Conservation (phyloP, 2,329 filamentous ascomycete species). For the Incumbomyces delicatus region DNA sequence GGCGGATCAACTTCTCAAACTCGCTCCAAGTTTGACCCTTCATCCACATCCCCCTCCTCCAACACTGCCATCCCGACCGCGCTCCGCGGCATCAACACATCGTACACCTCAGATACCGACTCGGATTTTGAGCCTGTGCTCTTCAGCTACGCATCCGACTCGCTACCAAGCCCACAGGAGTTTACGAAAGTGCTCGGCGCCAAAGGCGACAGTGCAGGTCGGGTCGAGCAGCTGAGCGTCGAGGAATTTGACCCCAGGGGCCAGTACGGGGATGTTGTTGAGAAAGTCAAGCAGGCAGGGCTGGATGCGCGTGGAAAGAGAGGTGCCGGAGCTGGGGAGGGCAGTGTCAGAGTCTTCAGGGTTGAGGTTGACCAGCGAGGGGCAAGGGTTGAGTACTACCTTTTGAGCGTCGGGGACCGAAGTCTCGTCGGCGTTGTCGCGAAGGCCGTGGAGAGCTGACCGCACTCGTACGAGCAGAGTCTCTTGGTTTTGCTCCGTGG, state of each 20-base stretch:
- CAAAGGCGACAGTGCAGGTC: slow-evolving; percentile 29
- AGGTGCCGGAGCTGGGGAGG: slow-evolving; percentile 10
- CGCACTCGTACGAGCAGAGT: no score
- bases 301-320: neutral
- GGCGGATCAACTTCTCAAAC: slow-evolving; percentile 14
- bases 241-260: slow-evolving; percentile 64
- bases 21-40: slow-evolving; percentile 13
- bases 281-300: slow-evolving; percentile 30
- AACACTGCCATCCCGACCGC: slow-evolving; percentile 25
- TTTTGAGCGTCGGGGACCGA: slow-evolving; percentile 56
- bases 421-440: slow-evolving; percentile 70
- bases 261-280: slow-evolving; percentile 58
- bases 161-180: slow-evolving; percentile 42
- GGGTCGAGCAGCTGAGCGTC: slow-evolving; percentile 57
- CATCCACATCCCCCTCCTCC: neutral
- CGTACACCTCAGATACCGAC: slow-evolving; percentile 60
- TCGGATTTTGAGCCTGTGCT: slow-evolving; percentile 74
- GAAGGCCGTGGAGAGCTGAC: slow-evolving; percentile 61
- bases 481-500: no score
- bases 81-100: slow-evolving; percentile 48
- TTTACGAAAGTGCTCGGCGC: slow-evolving; percentile 59
- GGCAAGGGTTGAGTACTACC: slow-evolving; percentile 57
- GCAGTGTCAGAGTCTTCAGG: slow-evolving; percentile 66
- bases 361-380: slow-evolving; percentile 45
- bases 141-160: slow-evolving; percentile 48